phyloP scores from a whole-genome alignment of 164 flowering plant genomes.

The Warburgia ugandensis region DNA sequence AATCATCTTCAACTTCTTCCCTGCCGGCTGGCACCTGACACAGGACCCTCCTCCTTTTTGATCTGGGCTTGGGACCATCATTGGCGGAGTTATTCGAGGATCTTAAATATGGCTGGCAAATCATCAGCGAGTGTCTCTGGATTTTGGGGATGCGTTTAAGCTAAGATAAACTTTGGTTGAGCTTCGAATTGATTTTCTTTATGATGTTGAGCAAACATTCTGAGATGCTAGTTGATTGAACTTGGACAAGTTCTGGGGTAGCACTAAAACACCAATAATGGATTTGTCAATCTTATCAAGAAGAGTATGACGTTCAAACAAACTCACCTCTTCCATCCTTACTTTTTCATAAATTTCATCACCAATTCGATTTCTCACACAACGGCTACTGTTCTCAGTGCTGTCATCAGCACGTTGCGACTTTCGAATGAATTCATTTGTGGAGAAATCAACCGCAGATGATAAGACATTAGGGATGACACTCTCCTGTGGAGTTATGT shows the following conservation, averaged over 20 bases:
- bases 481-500: slow-evolving; percentile 32
- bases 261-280: slow-evolving; percentile 20
- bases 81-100: slow-evolving; percentile 12
- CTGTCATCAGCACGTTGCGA: slow-evolving; percentile 32
- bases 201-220: slow-evolving; percentile 25
- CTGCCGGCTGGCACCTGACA: too few species aligned
- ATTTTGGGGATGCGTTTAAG: slow-evolving; percentile 20
- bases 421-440: slow-evolving; percentile 46
- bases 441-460: slow-evolving; percentile 36
- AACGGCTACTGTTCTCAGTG: slow-evolving; percentile 37
- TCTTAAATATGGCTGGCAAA: slow-evolving; percentile 18
- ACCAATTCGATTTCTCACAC: slow-evolving; percentile 39
- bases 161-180: slow-evolving; percentile 20
- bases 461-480: slow-evolving; percentile 38
- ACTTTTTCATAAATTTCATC: slow-evolving; percentile 36
- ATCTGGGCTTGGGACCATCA: too few species aligned
- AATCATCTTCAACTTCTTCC: too few species aligned
- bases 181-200: slow-evolving; percentile 8
- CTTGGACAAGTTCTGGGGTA: slow-evolving; percentile 25
- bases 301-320: slow-evolving; percentile 23
- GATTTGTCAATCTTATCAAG: slow-evolving; percentile 16
- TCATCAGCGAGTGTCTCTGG: slow-evolving; percentile 21
- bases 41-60: too few species aligned
- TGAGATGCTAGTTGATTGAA: slow-evolving; percentile 22
- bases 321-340: slow-evolving; percentile 14